Percentiles rank a stretch among this genome's conserved stretches.
These are phyloP conservation scores for Aspergillus hiratsukae DNA, from an alignment of 2,329 filamentous ascomycete genomes.

Conservation along the genomic window DNA sequence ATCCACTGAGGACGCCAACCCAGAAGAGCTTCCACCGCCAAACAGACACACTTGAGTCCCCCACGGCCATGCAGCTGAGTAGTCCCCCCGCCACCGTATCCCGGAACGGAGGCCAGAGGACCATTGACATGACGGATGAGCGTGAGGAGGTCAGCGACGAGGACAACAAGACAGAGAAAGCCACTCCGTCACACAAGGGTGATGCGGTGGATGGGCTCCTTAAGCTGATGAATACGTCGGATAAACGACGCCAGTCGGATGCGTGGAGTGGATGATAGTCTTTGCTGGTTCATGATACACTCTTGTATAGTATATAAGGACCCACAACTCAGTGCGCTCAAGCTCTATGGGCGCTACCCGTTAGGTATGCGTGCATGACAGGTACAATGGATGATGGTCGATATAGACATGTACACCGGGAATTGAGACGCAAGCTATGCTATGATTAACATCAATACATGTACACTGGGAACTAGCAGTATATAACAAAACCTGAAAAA, in stretches of 20 bases:
- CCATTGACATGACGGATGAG: not conserved
- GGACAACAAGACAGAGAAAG: not conserved
- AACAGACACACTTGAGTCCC: slow-evolving; percentile 17
- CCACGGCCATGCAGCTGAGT: slow-evolving; percentile 34
- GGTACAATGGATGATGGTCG: not conserved
- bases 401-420: not conserved
- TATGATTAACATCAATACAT: not conserved
- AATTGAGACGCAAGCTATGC: not conserved
- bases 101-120: slow-evolving; percentile 6
- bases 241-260: slow-evolving; percentile 22
- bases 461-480: not conserved
- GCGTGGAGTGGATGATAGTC: slow-evolving; percentile 17
- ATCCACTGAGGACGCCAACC: slow-evolving; percentile 18
- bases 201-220: slow-evolving; percentile 38
- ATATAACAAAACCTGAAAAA: not conserved
- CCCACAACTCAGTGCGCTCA: not conserved
- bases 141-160: not conserved
- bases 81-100: slow-evolving; percentile 30
- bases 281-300: not conserved
- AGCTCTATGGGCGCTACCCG: no score
- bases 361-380: not conserved
- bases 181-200: slow-evolving; percentile 29
- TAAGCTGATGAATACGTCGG: slow-evolving; percentile 36
- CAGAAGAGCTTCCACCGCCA: slow-evolving; percentile 10
- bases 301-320: not conserved